Evolutionary conservation across 345 rosid genomes (phyloP).

Genomic region (Anacardium occidentale): DNA sequence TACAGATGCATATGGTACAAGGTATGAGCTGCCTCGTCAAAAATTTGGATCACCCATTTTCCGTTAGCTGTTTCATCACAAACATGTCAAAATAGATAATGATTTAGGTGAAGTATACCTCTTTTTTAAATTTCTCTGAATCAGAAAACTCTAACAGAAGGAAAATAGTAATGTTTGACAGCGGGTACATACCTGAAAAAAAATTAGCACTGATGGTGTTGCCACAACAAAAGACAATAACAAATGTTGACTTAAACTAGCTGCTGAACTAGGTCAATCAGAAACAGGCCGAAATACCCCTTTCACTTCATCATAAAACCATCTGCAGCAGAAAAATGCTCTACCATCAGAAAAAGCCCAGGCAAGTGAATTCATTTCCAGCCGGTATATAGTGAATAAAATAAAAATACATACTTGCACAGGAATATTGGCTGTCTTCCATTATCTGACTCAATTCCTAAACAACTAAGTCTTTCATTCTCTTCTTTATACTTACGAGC

Average conservation of each 20-base stretch:
- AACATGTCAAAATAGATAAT: not conserved
- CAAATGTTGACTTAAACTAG: constrained; percentile 8
- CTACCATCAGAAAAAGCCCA: not conserved
- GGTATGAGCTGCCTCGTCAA: constrained; percentile 11
- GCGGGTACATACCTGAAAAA: constrained; percentile 26
- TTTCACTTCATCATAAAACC: constrained; percentile 63
- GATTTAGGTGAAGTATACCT: no score
- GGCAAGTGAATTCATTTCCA: not conserved
- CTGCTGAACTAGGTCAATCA: constrained; percentile 25
- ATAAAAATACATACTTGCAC: constrained; percentile 54
- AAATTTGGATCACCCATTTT: constrained; percentile 7
- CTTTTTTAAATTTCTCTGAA: no score
- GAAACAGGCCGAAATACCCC: constrained; percentile 57
- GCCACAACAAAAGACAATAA: constrained; percentile 1
- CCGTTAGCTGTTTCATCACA: constrained; percentile 16
- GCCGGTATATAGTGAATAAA: not conserved
- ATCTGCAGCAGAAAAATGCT: constrained; percentile 40
- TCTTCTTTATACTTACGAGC: constrained; percentile 49
- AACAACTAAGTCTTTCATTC: constrained; percentile 38
- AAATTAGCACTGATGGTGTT: constrained; percentile 12
- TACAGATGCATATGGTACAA: constrained; percentile 26
- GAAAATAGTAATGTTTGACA: no score
- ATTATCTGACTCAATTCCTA: constrained; percentile 36
- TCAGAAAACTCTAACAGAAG: no score
- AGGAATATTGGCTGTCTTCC: constrained; percentile 40